phyloP scores from a whole-genome alignment of 371 early-diverging fungal species.

The Cokeromyces recurvatus region DNA sequence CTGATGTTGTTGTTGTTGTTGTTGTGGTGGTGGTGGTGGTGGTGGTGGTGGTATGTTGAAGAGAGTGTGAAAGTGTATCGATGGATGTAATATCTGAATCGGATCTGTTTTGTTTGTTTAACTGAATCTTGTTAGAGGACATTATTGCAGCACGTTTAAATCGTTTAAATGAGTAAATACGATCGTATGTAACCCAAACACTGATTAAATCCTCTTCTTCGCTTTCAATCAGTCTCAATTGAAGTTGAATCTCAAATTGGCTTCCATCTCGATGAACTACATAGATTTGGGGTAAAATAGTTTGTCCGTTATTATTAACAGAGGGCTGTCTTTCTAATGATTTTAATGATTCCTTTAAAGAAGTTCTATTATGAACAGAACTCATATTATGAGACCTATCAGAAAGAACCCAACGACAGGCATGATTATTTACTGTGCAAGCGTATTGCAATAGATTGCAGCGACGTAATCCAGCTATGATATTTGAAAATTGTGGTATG shows the following conservation, averaged over 20 bases:
- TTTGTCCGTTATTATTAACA: conserved; percentile 5
- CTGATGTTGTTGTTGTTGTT: not conserved
- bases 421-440: conserved; percentile 21
- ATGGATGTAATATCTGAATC: not conserved
- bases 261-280: conserved; percentile 67
- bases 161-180: conserved; percentile 27
- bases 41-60: not conserved
- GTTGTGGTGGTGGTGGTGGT: not conserved
- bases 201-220: conserved; percentile 51
- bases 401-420: conserved; percentile 32
- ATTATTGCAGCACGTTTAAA: not conserved
- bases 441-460: conserved; percentile 15
- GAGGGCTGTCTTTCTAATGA: conserved; percentile 11
- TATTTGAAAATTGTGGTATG: conserved; percentile 53
- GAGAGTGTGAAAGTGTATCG: not conserved
- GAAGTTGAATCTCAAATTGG: conserved; percentile 56
- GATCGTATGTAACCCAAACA: conserved; percentile 72
- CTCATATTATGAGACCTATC: too few relatives aligned
- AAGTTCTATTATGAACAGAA: conserved; percentile 2
- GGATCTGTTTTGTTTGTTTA: not conserved
- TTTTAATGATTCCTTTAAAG: conserved; percentile 9
- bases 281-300: conserved; percentile 41
- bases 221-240: conserved; percentile 54
- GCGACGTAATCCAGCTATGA: conserved; percentile 15
- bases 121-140: not conserved